Evolutionary conservation across 2,329 filamentous ascomycete species (phyloP), one percentile per base, ranked within the genome.

Genomic region (Coniochaeta sp.): DNA sequence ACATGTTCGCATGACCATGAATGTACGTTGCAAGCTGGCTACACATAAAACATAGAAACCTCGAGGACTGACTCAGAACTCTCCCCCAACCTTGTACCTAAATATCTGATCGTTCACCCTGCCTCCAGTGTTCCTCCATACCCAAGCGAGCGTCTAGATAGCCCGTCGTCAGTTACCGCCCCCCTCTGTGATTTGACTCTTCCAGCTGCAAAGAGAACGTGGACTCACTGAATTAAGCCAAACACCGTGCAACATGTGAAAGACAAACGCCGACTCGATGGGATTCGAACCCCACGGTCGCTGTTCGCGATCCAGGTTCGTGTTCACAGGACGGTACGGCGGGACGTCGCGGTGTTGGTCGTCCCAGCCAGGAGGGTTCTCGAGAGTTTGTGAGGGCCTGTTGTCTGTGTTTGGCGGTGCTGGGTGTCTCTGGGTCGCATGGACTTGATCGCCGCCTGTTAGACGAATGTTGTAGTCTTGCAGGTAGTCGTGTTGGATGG

Each of bases 381-480:
- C 62, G 26, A 60, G 60, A 12, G 58, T 40, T 50, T 61, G 60
- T 58, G 54, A 22, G 17, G 43, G 43, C 24, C 3, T 17, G 50
- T 31, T 38, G 22, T 19, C 26, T 59, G 52, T 55, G 52, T 19
- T 31, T 33, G 52, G 52, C 22, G 7, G n/a, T n/a, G 52, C 52
- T 55, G 43, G 22, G 22, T 26, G 31, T n/a, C 4, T 26, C 22
- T 36, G 16, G 22, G 22, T 26, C 14, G 47, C 22, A 14, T 28
- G 47, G 22, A 26, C 43, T 6, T 14, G 19, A 11, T 26, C 19
- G 43, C 43, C 43, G 43, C 43, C 43, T 47, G 62, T 65, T 52
- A 69, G 62, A 6, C 62, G 65, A 58, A 72, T 66, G 19, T 68
- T 67, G 61, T 72, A 72, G 63, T 72, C 69, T 24, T 64, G 62